Conservation (phyloP, 768 basidiomycete genomes). For the Termitomyces bulborhizus region DNA sequence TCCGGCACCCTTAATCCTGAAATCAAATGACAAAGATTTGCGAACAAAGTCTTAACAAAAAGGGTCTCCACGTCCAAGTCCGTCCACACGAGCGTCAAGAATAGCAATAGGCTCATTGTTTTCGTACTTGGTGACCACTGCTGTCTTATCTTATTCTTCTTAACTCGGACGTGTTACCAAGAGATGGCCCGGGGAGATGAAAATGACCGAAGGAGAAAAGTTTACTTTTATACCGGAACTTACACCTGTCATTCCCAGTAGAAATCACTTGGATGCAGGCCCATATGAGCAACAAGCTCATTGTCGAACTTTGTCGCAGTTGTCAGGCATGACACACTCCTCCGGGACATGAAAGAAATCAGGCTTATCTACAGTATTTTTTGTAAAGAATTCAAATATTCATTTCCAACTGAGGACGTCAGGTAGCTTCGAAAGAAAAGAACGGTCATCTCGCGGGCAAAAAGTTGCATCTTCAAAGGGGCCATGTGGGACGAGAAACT, state of each 20-base stretch:
- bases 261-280: too few relatives aligned
- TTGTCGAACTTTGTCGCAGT: background rate
- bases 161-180: background rate
- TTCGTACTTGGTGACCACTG: too few relatives aligned
- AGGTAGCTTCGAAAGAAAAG: background rate
- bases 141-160: too few relatives aligned
- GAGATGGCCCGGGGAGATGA: background rate
- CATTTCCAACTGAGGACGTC: background rate
- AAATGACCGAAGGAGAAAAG: background rate
- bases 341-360: too few relatives aligned
- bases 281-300: too few relatives aligned
- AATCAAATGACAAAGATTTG: too few relatives aligned
- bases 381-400: too few relatives aligned
- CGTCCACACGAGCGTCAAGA: too few relatives aligned
- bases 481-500: background rate
- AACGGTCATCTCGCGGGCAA: background rate
- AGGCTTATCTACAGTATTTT: background rate
- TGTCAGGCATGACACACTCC: background rate
- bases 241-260: background rate
- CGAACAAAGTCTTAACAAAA: too few relatives aligned
- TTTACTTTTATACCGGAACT: background rate
- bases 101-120: too few relatives aligned
- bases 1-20: slow-evolving; percentile 20
- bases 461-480: background rate
- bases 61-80: too few relatives aligned